Evolutionary conservation across 495 filamentous ascomycete genomes (phyloP), one percentile per base, ranked within the genome.

Genomic region (Talaromyces trachyspermus): DNA sequence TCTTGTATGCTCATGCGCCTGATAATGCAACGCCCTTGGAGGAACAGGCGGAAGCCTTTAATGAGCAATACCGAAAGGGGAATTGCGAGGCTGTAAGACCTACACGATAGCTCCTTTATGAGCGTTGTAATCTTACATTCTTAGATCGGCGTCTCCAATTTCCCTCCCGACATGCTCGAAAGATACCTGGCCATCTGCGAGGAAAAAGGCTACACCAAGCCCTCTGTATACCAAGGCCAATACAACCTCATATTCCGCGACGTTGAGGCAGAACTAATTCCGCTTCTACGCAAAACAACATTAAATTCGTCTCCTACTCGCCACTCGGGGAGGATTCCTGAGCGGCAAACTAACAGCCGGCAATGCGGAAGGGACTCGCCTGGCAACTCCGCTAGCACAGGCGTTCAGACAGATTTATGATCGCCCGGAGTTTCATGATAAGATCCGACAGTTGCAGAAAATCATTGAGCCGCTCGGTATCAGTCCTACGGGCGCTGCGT

Each of bases 261-360:
- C 18, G 52, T 50, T 7, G 77, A 80, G 51, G 53, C 54, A 6
- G 62, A 70, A 35, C 58, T 80, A n/a, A 61, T 80, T 25, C 76
- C 77, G 7, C 67, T 71, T 29, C 54, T 81, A 18, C 59, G 74
- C 12, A 52, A 76, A 40, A 78, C 56, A 66, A 63, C 3, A 75
- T 80, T 14, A 61, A 69, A 1, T 74, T 74, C 50, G 71, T 76
- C 51, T 67, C 64, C 17, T 78, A 65, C 54, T 68, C 56, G 27
- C 71, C 72, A 1, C 63, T 76, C 4, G 73, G 71, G 74, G 71
- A 18, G 76, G 76, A 2, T 74, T 73, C 41, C 53, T 79, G 3
- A 77, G 74, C 5, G 60, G 65, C 5, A 69, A 65, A 47, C 35
- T 57, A 22, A 60, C 60, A 22, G 46, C 50, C n/a, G 57, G 56